Conservation (phyloP, 164 flowering plant species). For the Nymphaea colorata region DNA sequence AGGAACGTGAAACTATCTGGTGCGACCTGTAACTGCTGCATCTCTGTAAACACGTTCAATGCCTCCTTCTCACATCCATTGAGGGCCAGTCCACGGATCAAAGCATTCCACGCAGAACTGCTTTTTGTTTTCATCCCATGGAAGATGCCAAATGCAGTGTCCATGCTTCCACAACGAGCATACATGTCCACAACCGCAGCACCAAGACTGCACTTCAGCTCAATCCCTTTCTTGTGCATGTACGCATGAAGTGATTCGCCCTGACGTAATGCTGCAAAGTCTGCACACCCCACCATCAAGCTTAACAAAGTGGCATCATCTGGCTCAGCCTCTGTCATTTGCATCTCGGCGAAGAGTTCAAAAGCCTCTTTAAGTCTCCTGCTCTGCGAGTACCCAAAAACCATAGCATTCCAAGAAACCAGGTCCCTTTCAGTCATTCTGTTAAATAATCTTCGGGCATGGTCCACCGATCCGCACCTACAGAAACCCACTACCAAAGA, state of each 20-base stretch:
- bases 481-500: conserved; percentile 56
- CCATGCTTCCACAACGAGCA: conserved; percentile 13
- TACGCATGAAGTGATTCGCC: conserved; percentile 19
- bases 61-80: conserved; percentile 15
- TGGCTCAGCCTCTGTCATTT: conserved; percentile 4
- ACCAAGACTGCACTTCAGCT: conserved; percentile 9
- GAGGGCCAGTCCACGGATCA: conserved; percentile 14
- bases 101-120: conserved; percentile 21
- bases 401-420: conserved; percentile 19
- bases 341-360: conserved; percentile 9
- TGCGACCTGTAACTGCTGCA: conserved; percentile 8
- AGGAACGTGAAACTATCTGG: conserved; percentile 24
- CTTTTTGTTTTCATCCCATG: conserved; percentile 10
- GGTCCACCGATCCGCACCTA: conserved; percentile 24
- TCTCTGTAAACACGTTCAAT: conserved; percentile 11
- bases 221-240: conserved; percentile 15
- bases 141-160: conserved; percentile 8
- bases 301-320: conserved; percentile 16
- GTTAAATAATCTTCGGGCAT: conserved; percentile 16
- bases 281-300: conserved; percentile 12
- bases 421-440: conserved; percentile 19
- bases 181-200: conserved; percentile 14
- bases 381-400: conserved; percentile 13
- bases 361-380: conserved; percentile 10
- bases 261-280: conserved; percentile 11